Percentiles rank a stretch among this genome's conserved stretches.
Evolutionary conservation across 352 stramenopile genomes (phyloP).

Genomic region (Globisporangium canariense): DNA sequence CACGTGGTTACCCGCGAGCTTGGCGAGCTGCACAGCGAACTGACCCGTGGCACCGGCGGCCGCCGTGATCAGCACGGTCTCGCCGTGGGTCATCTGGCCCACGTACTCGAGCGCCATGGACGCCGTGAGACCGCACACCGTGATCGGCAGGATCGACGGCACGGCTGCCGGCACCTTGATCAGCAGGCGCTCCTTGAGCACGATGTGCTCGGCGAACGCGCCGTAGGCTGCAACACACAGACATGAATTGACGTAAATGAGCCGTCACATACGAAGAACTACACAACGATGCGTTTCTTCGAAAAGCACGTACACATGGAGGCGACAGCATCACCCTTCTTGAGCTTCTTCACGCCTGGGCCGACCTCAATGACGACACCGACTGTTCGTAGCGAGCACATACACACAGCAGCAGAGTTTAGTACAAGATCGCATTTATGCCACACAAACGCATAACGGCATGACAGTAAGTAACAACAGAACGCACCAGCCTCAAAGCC

Average conservation of each 20-base stretch:
- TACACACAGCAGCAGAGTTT: neutral
- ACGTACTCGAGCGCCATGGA: constrained; percentile 42
- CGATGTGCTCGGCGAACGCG: constrained; percentile 36
- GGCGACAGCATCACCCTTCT: constrained; percentile 38
- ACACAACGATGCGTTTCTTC: neutral
- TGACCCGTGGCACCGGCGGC: constrained; percentile 59
- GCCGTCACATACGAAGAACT: neutral
- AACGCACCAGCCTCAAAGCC: constrained; percentile 41
- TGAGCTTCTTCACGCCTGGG: constrained; percentile 31
- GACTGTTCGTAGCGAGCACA: constrained; percentile 14
- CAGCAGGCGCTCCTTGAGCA: constrained; percentile 26
- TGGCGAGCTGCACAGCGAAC: constrained; percentile 71
- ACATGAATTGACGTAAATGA: neutral
- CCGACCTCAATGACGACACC: constrained; percentile 33
- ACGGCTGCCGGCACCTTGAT: constrained; percentile 22
- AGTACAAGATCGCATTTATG: neutral
- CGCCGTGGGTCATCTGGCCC: constrained; percentile 37
- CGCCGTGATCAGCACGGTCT: constrained; percentile 44
- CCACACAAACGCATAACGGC: neutral
- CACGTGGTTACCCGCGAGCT: constrained; percentile 61
- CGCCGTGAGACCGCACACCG: constrained; percentile 35
- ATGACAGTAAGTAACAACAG: neutral
- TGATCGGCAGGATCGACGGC: constrained; percentile 35
- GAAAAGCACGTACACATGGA: constrained; percentile 32
- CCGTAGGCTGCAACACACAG: constrained; percentile 26